Percentiles rank a stretch among this genome's conserved stretches.
These are phyloP conservation scores for Pseudogymnoascus sp. DNA, from an alignment of 2,329 filamentous ascomycete genomes.

Conservation along the genomic window DNA sequence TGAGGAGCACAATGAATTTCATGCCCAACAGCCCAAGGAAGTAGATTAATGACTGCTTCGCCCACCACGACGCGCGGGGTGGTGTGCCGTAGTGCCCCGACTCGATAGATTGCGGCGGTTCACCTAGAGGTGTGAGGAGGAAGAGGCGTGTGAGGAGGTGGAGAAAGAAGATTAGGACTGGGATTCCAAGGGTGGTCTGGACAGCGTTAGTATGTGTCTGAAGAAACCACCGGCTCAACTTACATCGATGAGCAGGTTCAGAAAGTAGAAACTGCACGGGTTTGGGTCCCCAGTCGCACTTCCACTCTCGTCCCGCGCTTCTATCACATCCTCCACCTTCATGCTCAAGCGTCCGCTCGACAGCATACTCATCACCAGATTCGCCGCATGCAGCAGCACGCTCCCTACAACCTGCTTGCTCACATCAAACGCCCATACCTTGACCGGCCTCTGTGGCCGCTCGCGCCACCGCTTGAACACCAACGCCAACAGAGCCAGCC, in stretches of 20 bases:
- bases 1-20: conserved; percentile 89
- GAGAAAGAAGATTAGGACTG: conserved; percentile 84
- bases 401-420: conserved; percentile 97
- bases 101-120: conserved; percentile 79
- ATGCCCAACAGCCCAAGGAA: conserved; percentile 91
- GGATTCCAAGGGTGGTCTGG: conserved; percentile 91
- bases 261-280: conserved; percentile 90
- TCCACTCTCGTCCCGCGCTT: conserved; percentile 32
- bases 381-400: conserved; percentile 82
- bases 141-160: conserved; percentile 67
- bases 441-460: conserved; percentile 80
- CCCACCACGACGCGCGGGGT: conserved; percentile 79
- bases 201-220: conserved; percentile 10
- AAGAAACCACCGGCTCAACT: conserved; percentile 35
- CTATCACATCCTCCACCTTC: conserved; percentile 40
- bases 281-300: conserved; percentile 66
- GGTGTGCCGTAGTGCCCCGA: conserved; percentile 87
- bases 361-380: conserved; percentile 93
- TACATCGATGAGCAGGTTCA: conserved; percentile 94
- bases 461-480: conserved; percentile 94
- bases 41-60: conserved; percentile 94
- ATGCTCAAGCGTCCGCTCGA: conserved; percentile 77
- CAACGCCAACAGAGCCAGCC: conserved; percentile 72
- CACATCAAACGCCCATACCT: conserved; percentile 97
- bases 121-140: conserved; percentile 67